Evolutionary conservation across 1,284 basidiomycete genomes (phyloP).

Genomic region (Fomitopsis palustris): DNA sequence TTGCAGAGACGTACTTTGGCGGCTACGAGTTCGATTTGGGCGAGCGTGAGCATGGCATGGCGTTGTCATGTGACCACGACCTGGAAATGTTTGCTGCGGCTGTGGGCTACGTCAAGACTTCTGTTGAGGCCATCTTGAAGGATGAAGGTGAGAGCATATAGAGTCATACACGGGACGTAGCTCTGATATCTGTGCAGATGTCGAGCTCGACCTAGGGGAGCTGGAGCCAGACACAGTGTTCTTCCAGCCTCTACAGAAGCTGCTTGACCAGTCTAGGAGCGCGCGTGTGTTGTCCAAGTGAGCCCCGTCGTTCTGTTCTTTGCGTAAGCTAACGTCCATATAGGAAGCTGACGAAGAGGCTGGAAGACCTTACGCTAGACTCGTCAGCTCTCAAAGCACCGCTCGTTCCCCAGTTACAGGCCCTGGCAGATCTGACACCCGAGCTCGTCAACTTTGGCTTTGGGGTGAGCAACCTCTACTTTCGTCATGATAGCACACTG

Average conservation of each 20-base stretch:
- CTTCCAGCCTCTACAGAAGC: conserved; percentile 76
- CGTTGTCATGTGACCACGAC: conserved; percentile 81
- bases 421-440: conserved; percentile 67
- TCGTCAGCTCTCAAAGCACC: conserved; percentile 70
- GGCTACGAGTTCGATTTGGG: conserved; percentile 82
- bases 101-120: conserved; percentile 83
- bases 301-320: conserved; percentile 21
- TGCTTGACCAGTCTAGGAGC: conserved; percentile 78
- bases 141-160: conserved; percentile 61
- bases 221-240: conserved; percentile 71
- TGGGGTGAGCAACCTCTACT: conserved; percentile 49
- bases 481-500: not conserved
- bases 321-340: not conserved
- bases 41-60: conserved; percentile 85
- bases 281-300: conserved; percentile 81
- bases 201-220: conserved; percentile 68
- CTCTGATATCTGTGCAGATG: conserved; percentile 42
- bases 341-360: conserved; percentile 82
- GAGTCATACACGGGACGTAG: not conserved
- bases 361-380: conserved; percentile 76
- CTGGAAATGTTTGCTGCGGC: conserved; percentile 91
- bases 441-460: conserved; percentile 89
- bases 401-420: conserved; percentile 69
- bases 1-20: conserved; percentile 81
- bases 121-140: conserved; percentile 65